phyloP scores from a whole-genome alignment of 208 protist species.

The Leishmania tarentolae region DNA sequence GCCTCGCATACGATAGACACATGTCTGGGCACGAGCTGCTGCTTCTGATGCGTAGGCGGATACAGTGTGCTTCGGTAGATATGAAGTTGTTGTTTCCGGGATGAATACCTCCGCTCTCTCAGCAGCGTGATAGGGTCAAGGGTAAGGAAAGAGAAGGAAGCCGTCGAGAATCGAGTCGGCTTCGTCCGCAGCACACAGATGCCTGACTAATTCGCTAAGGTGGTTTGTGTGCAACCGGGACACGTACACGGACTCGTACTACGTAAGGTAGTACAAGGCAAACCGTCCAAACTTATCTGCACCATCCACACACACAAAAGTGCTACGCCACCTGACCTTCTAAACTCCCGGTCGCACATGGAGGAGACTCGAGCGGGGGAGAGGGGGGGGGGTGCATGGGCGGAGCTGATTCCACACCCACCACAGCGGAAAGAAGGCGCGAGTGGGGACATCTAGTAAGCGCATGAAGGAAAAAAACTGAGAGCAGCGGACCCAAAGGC shows the following conservation, averaged over 20 bases:
- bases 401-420: not conserved
- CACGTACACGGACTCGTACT: not conserved
- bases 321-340: not conserved
- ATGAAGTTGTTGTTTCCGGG: not conserved
- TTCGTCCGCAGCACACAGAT: not conserved
- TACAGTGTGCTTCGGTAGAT: not conserved
- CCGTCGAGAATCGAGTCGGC: not conserved
- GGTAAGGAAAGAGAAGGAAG: not conserved
- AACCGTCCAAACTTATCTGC: not conserved
- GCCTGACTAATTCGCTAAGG: not conserved
- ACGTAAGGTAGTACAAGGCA: not conserved
- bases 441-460: not conserved
- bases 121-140: not conserved
- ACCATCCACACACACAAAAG: not conserved
- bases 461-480: not conserved
- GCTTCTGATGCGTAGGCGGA: not conserved
- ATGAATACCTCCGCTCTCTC: not conserved
- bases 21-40: not conserved
- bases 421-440: not conserved
- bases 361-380: not conserved
- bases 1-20: not conserved
- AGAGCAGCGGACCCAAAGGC: not conserved
- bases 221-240: not conserved
- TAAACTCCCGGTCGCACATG: not conserved
- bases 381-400: not conserved